Percentiles rank a stretch among this genome's conserved stretches.
These are phyloP conservation scores for Aspergillus hancockii DNA, from an alignment of 495 filamentous ascomycete genomes.

Conservation along the genomic window DNA sequence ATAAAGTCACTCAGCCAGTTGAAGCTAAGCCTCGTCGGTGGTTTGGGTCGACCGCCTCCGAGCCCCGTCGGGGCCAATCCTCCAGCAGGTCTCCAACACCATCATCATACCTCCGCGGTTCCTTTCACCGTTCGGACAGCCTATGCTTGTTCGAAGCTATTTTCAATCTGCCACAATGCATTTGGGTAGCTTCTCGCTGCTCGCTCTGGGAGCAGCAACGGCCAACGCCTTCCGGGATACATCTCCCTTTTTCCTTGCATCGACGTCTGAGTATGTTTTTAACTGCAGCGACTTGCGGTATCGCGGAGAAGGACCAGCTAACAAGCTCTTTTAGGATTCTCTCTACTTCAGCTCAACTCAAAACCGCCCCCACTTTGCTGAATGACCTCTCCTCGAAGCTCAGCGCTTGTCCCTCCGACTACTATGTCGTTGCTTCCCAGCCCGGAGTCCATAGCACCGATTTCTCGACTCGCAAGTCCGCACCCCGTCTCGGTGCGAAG, in stretches of 20 bases:
- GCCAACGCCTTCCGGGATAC: slow-evolving; percentile 77
- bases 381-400: slow-evolving; percentile 46
- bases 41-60: slow-evolving; percentile 31
- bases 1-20: neutral
- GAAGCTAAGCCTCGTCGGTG: slow-evolving; percentile 19
- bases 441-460: slow-evolving; percentile 72
- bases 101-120: slow-evolving; percentile 18
- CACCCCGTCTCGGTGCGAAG: slow-evolving; percentile 62
- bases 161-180: slow-evolving; percentile 52
- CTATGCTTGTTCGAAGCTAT: slow-evolving; percentile 17
- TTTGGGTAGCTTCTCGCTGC: slow-evolving; percentile 57
- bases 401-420: slow-evolving; percentile 67
- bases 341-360: slow-evolving; percentile 44
- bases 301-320: slow-evolving; percentile 25
- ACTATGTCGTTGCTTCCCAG: slow-evolving; percentile 80
- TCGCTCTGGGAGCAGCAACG: slow-evolving; percentile 61
- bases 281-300: slow-evolving; percentile 2
- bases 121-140: slow-evolving; percentile 12
- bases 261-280: slow-evolving; percentile 70
- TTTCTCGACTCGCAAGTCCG: slow-evolving; percentile 52
- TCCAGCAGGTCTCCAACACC: slow-evolving; percentile 22
- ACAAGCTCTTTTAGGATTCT: slow-evolving; percentile 42
- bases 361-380: slow-evolving; percentile 40
- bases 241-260: slow-evolving; percentile 84
- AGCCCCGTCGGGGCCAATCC: slow-evolving; percentile 15